phyloP scores from a whole-genome alignment of 352 stramenopile genomes.

The Pythium angustatum region DNA sequence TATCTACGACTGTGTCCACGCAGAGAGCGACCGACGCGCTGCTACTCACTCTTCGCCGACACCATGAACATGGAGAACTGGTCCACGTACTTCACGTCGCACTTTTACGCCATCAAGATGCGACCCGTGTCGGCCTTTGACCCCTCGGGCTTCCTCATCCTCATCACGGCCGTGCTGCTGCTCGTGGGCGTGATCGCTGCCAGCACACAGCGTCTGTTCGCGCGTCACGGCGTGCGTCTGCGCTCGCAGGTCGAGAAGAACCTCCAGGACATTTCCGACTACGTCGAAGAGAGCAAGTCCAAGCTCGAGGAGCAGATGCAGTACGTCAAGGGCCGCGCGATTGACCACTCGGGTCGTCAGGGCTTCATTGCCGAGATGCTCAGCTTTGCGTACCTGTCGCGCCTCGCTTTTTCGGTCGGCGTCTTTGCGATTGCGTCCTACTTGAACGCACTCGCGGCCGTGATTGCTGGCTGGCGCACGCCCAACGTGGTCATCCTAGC shows the following conservation, averaged over 20 bases:
- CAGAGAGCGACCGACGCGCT: not conserved
- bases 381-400: conserved; percentile 83
- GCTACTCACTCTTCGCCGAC: not conserved
- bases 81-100: conserved; percentile 71
- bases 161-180: conserved; percentile 68
- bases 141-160: conserved; percentile 84
- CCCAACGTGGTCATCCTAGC: conserved; percentile 82
- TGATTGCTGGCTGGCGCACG: conserved; percentile 82
- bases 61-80: conserved; percentile 57
- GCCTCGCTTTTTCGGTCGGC: conserved; percentile 74
- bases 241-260: conserved; percentile 71
- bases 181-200: conserved; percentile 63
- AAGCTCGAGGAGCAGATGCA: conserved; percentile 71
- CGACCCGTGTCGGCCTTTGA: conserved; percentile 82
- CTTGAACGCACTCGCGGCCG: conserved; percentile 77
- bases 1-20: too few species aligned
- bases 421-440: conserved; percentile 81
- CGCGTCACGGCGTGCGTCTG: conserved; percentile 36
- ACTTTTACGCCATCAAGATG: conserved; percentile 86
- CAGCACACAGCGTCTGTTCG: conserved; percentile 46
- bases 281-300: conserved; percentile 62
- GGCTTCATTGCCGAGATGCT: conserved; percentile 89
- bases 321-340: conserved; percentile 69
- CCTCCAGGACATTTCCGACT: conserved; percentile 76
- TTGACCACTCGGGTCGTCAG: conserved; percentile 73